Percentiles rank a stretch among this genome's conserved stretches.
These are phyloP conservation scores for Pleurotus tuoliensis DNA, from an alignment of 768 basidiomycete species.

Conservation along the genomic window DNA sequence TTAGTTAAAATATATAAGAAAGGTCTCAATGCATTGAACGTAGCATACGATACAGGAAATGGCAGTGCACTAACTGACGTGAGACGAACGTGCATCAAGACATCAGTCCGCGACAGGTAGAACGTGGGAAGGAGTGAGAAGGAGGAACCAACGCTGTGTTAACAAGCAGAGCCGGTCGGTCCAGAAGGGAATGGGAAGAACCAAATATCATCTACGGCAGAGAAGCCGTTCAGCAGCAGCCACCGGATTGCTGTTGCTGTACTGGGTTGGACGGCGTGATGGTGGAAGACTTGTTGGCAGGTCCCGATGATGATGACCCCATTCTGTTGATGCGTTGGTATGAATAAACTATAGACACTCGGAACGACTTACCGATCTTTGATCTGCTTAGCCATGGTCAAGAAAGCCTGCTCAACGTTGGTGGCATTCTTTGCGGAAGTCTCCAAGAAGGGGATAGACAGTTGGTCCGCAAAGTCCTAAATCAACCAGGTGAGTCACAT, in stretches of 20 bases:
- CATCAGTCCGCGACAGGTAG: background rate
- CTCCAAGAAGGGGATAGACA: conserved; percentile 93
- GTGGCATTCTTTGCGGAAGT: conserved; percentile 99
- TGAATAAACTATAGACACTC: background rate
- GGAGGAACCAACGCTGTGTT: conserved; percentile 15
- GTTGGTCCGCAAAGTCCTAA: conserved; percentile 93
- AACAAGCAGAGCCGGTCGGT: conserved; percentile 12
- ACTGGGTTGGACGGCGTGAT: conserved; percentile 84
- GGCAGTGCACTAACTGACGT: background rate
- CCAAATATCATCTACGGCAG: background rate
- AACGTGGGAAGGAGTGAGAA: conserved; percentile 9
- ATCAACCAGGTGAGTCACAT: conserved; percentile 3
- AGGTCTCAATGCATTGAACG: too few species aligned
- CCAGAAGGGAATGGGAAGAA: background rate
- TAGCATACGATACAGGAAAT: background rate
- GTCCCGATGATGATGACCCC: conserved; percentile 75
- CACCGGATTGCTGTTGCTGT: conserved; percentile 64
- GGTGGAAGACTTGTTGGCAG: conserved; percentile 71
- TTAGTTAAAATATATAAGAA: too few species aligned
- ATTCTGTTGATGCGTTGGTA: conserved; percentile 45
- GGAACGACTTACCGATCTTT: conserved; percentile 68
- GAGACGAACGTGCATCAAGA: background rate
- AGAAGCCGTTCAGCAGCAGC: conserved; percentile 67
- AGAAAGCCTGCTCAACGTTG: conserved; percentile 98
- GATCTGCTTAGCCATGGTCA: conserved; percentile 97